Base-by-base conservation (phyloP, 768 basidiomycete species). In the button mushroom (Agaricus bisporus) region DNA sequence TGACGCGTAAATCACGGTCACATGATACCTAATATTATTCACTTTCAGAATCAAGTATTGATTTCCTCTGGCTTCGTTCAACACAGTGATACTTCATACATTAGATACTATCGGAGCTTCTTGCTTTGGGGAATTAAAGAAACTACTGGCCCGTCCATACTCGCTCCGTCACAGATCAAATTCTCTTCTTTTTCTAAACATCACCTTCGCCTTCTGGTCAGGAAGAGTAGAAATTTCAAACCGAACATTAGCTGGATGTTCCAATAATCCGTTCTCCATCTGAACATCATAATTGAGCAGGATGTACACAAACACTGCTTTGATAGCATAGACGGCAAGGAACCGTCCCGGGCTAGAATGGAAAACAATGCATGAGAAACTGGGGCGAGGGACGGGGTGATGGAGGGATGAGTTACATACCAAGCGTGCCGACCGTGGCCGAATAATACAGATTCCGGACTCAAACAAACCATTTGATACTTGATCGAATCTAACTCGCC, bases 201-300 rank as follows among this genome's bases (percentile, higher is more conserved):
- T 22, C 32, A 51, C 35, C 15, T 49, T 55, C 14, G 39, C 48
- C 35, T 48, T 47, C n/a, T 22, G 39, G 41, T 55, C 38, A n/a
- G 54, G 54, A 3, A 48, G 12, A 14, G 42, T 22, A 12, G 42
- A 14, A 9, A 41, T 36, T 29, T 44, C 50, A 25, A 35, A 51
- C 4, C 38, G 12, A 18, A n/a, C 14, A 26, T 54, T 43, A 9
- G 26, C 9, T 2, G 53, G 53, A 14, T 41, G 43, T 3, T 54
- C 46, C 53, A 48, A 4, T 7, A 46, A 48, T 15, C 53, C 53
- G 11, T n/a, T 25, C 28, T 54, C 46, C 5, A 60, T 29, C 60
- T 67, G 68, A 5, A 74, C 28, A 56, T 77, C 74, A 53, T 73
- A 77, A 18, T 69, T 67, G 48, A 70, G 20, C 1, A 76, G 46